Evolutionary conservation across 768 basidiomycete species (phyloP).

Genomic region (Tylopilus rubrobrunneus): DNA sequence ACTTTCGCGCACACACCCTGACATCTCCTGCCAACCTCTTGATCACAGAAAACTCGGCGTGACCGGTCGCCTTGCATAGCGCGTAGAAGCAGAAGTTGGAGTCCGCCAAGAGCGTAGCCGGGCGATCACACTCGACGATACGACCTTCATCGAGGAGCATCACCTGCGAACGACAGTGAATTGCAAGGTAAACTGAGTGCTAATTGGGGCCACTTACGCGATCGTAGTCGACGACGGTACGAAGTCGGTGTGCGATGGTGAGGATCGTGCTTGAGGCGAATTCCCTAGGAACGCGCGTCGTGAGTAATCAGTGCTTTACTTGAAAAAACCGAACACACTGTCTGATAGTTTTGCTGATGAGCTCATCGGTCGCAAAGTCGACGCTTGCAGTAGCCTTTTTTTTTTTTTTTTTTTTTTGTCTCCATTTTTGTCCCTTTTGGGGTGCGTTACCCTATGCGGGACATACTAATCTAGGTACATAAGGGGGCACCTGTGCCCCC

Average conservation of each 20-base stretch:
- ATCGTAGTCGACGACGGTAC: slow-evolving; percentile 83
- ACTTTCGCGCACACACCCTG: too few species aligned
- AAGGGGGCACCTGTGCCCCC: too few species aligned
- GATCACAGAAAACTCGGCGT: slow-evolving; percentile 62
- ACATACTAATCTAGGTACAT: too few species aligned
- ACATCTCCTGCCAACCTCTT: slow-evolving; percentile 56
- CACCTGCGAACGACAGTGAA: slow-evolving; percentile 41
- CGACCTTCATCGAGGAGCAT: slow-evolving; percentile 76
- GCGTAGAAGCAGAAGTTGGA: slow-evolving; percentile 58
- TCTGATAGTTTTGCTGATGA: slow-evolving; percentile 78
- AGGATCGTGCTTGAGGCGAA: slow-evolving; percentile 79
- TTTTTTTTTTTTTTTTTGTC: too few species aligned
- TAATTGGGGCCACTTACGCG: slow-evolving; percentile 44
- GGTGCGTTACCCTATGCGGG: too few species aligned
- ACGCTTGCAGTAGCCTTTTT: slow-evolving; percentile 78
- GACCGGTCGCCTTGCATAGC: slow-evolving; percentile 72
- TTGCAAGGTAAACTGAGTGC: slow-evolving; percentile 2
- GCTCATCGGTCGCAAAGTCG: slow-evolving; percentile 85
- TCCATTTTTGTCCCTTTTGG: too few species aligned
- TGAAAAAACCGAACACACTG: slow-evolving; percentile 44
- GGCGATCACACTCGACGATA: slow-evolving; percentile 75
- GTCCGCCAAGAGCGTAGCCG: slow-evolving; percentile 52
- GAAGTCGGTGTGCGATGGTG: slow-evolving; percentile 77
- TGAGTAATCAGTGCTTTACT: neutral
- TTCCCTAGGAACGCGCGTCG: slow-evolving; percentile 40